Evolutionary conservation across 176 grass and related monocot species (phyloP).

Genomic region (Aegilops umbellulata): DNA sequence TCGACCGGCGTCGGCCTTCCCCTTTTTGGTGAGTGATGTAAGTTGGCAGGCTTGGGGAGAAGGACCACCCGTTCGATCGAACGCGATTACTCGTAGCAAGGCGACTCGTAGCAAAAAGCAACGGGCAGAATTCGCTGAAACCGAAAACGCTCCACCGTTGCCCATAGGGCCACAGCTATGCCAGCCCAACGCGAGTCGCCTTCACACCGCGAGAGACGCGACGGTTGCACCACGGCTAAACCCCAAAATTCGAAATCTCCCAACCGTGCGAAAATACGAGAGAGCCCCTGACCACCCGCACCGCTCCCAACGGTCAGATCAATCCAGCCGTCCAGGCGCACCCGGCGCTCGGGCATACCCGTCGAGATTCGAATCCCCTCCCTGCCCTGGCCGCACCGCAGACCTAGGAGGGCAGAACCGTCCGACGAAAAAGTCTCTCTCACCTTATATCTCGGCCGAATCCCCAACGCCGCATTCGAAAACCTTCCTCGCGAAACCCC

Average conservation of each 20-base stretch:
- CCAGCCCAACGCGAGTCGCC: too few species aligned
- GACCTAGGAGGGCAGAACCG: conserved; percentile 14
- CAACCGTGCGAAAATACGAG: not conserved
- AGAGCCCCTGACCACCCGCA: not conserved
- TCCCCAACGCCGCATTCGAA: conserved; percentile 31
- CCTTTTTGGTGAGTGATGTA: too few species aligned
- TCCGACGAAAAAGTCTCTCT: not conserved
- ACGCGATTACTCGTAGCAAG: too few species aligned
- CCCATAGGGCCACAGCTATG: not conserved
- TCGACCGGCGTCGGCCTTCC: too few species aligned
- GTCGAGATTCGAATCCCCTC: not conserved
- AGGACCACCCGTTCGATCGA: too few species aligned
- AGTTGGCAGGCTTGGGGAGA: too few species aligned
- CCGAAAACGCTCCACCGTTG: not conserved
- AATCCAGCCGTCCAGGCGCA: not conserved
- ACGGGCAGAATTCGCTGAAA: not conserved
- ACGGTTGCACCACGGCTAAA: too few species aligned
- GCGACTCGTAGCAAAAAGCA: not conserved
- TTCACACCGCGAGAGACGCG: too few species aligned
- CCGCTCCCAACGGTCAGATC: not conserved
- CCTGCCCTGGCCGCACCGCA: not conserved
- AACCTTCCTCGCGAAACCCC: conserved; percentile 1
- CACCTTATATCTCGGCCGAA: conserved; percentile 11
- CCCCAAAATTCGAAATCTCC: not conserved
- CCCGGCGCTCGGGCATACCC: not conserved